Percentiles rank a stretch among this genome's conserved stretches.
Conservation (phyloP, 768 basidiomycete genomes). For the Tricholoma sp. region DNA sequence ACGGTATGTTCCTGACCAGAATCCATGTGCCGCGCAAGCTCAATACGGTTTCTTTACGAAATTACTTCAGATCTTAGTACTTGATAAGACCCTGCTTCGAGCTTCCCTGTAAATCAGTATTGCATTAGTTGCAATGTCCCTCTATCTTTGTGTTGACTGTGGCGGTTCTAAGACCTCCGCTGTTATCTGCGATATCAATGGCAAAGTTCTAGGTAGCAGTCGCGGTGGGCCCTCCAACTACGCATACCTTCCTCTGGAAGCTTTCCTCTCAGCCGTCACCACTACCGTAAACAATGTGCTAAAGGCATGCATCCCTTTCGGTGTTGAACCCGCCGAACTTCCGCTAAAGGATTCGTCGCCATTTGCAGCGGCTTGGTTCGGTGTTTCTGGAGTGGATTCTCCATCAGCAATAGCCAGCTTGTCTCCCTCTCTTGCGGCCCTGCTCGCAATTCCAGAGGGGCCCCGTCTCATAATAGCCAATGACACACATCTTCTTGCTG, state of each 20-base stretch:
- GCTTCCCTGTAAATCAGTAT: background rate
- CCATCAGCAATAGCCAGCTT: constrained; percentile 55
- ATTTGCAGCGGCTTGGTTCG: constrained; percentile 78
- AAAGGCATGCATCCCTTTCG: constrained; percentile 34
- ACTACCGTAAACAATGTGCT: constrained; percentile 53
- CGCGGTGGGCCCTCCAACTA: constrained; percentile 81
- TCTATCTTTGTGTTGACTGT: constrained; percentile 82
- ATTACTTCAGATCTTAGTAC: background rate
- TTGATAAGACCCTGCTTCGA: background rate
- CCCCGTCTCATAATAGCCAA: constrained; percentile 62
- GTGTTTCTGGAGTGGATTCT: constrained; percentile 79
- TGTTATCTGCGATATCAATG: constrained; percentile 54
- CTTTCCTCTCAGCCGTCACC: constrained; percentile 50
- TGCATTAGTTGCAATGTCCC: constrained; percentile 33
- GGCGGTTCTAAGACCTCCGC: constrained; percentile 87
- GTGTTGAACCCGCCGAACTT: constrained; percentile 28
- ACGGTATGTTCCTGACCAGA: background rate
- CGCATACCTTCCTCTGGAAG: constrained; percentile 64
- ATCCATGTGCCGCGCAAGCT: background rate
- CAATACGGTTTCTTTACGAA: background rate
- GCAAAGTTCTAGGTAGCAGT: constrained; percentile 63
- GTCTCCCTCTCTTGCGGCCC: constrained; percentile 44
- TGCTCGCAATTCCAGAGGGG: constrained; percentile 55
- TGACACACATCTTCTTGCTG: constrained; percentile 81
- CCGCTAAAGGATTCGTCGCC: constrained; percentile 27